phyloP scores from a whole-genome alignment of 2,329 filamentous ascomycete species.

The Xylaria multiplex region DNA sequence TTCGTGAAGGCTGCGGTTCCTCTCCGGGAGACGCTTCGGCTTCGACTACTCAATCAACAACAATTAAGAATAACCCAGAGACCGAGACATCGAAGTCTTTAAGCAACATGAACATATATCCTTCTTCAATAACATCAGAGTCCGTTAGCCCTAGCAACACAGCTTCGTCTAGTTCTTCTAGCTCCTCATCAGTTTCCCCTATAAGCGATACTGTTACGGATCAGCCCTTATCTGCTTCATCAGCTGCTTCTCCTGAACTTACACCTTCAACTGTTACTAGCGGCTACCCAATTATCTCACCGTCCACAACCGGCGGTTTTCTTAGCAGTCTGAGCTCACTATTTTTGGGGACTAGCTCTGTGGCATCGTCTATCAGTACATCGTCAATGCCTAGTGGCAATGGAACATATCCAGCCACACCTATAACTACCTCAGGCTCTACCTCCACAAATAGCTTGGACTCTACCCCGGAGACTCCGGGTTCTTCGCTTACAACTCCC shows the following conservation, averaged over 20 bases:
- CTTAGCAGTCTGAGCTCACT: conserved; percentile 47
- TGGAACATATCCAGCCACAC: conserved; percentile 20
- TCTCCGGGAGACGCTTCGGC: conserved; percentile 13
- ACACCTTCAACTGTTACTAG: not conserved
- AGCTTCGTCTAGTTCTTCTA: not conserved
- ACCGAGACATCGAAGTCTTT: conserved; percentile 28
- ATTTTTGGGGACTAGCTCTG: conserved; percentile 42
- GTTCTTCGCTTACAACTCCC: not conserved
- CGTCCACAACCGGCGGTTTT: conserved; percentile 40
- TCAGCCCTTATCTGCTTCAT: conserved; percentile 12
- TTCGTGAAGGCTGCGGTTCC: conserved; percentile 41
- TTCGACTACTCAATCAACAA: conserved; percentile 18
- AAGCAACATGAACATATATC: conserved; percentile 8
- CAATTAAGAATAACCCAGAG: conserved; percentile 34
- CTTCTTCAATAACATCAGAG: conserved; percentile 5
- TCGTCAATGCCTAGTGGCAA: not conserved
- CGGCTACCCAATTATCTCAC: conserved; percentile 35
- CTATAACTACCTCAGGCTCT: conserved; percentile 10
- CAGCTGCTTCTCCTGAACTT: not conserved
- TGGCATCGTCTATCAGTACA: conserved; percentile 7
- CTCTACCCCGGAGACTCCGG: not conserved
- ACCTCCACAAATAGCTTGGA: not conserved
- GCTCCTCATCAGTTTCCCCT: conserved; percentile 2
- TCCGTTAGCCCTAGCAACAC: not conserved
- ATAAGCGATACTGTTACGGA: not conserved